These are phyloP conservation scores for Colletotrichum salicis DNA, from an alignment of 2,329 filamentous ascomycete genomes.

Conservation along the genomic window DNA sequence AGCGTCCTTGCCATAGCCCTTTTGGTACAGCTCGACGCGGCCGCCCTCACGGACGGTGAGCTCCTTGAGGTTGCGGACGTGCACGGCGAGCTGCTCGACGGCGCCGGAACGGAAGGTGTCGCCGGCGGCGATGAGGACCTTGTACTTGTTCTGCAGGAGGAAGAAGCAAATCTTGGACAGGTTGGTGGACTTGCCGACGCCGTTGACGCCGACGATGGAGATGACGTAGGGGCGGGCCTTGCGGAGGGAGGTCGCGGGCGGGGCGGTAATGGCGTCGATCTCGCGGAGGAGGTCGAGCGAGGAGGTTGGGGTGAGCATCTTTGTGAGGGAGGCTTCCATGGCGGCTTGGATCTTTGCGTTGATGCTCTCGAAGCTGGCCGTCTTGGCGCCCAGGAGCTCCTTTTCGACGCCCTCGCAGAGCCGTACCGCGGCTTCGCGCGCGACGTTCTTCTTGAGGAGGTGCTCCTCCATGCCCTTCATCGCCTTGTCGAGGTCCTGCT, in stretches of 20 bases:
- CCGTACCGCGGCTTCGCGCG: constrained; percentile 90
- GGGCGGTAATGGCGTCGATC: constrained; percentile 81
- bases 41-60: constrained; percentile 86
- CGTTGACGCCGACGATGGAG: constrained; percentile 97
- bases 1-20: constrained; percentile 97
- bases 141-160: constrained; percentile 95
- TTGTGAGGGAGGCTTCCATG: constrained; percentile 91
- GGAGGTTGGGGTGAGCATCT: constrained; percentile 95
- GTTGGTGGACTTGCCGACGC: constrained; percentile 97
- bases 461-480: constrained; percentile 98
- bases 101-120: constrained; percentile 98
- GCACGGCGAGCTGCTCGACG: constrained; percentile 95
- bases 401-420: constrained; percentile 92
- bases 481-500: constrained; percentile 88
- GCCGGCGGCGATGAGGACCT: constrained; percentile 91
- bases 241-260: constrained; percentile 70
- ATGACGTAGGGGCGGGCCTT: constrained; percentile 90
- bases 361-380: constrained; percentile 89
- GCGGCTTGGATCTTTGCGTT: constrained; percentile 84
- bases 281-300: constrained; percentile 95
- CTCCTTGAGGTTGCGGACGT: constrained; percentile 93
- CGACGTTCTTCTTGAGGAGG: constrained; percentile 93
- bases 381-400: constrained; percentile 90
- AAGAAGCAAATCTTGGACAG: constrained; percentile 99
- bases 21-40: constrained; percentile 90